These are phyloP conservation scores for Backusella tarrabulga DNA, from an alignment of 192 early-diverging fungal genomes.

Conservation along the genomic window DNA sequence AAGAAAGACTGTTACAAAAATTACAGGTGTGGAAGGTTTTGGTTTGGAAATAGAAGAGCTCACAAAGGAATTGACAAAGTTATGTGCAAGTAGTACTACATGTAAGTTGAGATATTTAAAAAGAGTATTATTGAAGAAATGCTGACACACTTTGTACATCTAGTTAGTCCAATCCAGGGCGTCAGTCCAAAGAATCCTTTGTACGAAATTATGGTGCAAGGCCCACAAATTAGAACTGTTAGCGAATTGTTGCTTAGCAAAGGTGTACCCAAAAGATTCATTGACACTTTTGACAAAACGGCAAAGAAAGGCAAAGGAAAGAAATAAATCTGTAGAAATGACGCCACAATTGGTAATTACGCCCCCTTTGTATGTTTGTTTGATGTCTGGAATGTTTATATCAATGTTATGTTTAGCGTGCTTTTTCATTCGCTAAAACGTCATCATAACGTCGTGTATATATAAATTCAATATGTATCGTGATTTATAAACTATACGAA, in stretches of 20 bases:
- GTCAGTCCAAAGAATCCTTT: constrained; percentile 52
- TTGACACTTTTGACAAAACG: constrained; percentile 41
- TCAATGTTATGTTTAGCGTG: background rate
- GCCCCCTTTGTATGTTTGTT: background rate
- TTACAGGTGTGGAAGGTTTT: constrained; percentile 63
- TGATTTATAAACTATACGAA: no score
- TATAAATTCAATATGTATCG: no score
- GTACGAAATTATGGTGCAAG: constrained; percentile 74
- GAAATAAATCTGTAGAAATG: constrained; percentile 16
- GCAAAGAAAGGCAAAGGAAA: constrained; percentile 34
- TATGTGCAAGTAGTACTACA: constrained; percentile 66
- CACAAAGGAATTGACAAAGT: constrained; percentile 52
- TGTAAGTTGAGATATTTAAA: constrained; percentile 36
- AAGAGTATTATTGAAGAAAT: background rate
- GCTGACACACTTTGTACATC: background rate
- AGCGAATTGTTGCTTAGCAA: constrained; percentile 46
- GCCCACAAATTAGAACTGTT: constrained; percentile 65
- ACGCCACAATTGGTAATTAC: background rate
- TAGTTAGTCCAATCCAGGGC: constrained; percentile 51
- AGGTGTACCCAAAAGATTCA: constrained; percentile 52
- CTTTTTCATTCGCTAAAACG: background rate
- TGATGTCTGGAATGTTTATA: background rate
- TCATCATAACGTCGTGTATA: background rate
- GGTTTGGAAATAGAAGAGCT: constrained; percentile 62
- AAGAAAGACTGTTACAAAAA: constrained; percentile 63